Evolutionary conservation across 306 rosid genomes (phyloP), one percentile per base, ranked within the genome.

Genomic region (Quercus dentata): DNA sequence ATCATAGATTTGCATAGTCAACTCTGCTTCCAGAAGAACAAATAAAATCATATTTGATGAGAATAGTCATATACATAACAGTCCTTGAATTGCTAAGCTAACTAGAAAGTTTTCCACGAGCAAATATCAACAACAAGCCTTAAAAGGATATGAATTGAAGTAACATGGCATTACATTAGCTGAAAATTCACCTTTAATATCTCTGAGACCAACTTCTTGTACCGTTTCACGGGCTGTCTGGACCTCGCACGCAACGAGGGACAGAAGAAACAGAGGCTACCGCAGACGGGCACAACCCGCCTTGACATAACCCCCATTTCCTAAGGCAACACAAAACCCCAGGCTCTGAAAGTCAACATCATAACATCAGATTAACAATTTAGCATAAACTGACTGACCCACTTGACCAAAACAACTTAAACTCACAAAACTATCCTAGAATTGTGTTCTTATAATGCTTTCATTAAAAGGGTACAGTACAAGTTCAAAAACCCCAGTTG

Each of bases 301-400:
- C 99, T 86, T n/a, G 99, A 92, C 94, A 92, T 88, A 83, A 92
- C 99, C 96, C 98, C 98, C 98, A 92, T 94, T 81, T 76, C 85
- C 79, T 51, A 41, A 35, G 49, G 41, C 2, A 84, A 82, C 70
- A 76, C 85, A 82, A 85, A 77, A 75, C 80, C 83, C 78, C 67
- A 13, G 76, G 46, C 77, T 51, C 87, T 69, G 75, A 76, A 87
- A 56, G 78, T 38, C 69, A 76, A 81, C 3, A 72, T 73, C 71
- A 79, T 11, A 63, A 85, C 69, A 52, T 73, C 88, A 76, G 54
- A 46, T 67, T 41, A 23, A 63, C 19, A 78, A 71, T 56, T 55
- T 61, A 38, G 41, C 71, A 67, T 52, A 35, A 73, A 70, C 75
- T 62, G 19, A 78, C 38, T 55, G 78, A 21, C 75, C 21, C 78